A percentile compares a stretch with the other conserved stretches of the same genome.
Conservation (phyloP, 805 yeast species). For the Wickerhamiella australiensis region DNA sequence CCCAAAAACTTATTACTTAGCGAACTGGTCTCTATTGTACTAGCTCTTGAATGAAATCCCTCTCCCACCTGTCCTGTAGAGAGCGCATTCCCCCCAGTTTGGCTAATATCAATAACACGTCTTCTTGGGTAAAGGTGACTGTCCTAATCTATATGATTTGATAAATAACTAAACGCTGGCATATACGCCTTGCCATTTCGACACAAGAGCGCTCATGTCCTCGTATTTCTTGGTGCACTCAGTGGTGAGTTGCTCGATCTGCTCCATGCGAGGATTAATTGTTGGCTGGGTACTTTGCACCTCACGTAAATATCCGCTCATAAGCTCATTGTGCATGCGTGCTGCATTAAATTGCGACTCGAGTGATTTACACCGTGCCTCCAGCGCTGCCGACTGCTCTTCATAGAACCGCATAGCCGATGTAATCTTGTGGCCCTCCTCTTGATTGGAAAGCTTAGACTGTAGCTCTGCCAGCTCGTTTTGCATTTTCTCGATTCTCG, state of each 20-base stretch:
- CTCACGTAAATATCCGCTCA: conserved; percentile 23
- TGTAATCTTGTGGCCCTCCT: conserved; percentile 21
- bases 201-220: background rate
- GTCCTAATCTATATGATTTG: no score
- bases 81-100: no score
- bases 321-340: conserved; percentile 18
- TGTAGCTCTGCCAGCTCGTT: conserved; percentile 28
- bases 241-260: background rate
- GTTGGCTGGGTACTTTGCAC: conserved; percentile 8
- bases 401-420: conserved; percentile 25
- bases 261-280: background rate
- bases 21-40: no score
- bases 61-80: no score
- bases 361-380: conserved; percentile 20
- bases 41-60: no score
- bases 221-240: background rate
- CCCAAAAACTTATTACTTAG: no score
- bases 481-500: conserved; percentile 32
- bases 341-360: conserved; percentile 20
- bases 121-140: no score
- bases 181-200: conserved; percentile 1
- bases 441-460: conserved; percentile 27
- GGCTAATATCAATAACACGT: no score
- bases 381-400: conserved; percentile 24
- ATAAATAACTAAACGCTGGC: background rate